These are phyloP conservation scores for Picochlorum sp. DNA, from an alignment of 139 green algal genomes.

Conservation along the genomic window DNA sequence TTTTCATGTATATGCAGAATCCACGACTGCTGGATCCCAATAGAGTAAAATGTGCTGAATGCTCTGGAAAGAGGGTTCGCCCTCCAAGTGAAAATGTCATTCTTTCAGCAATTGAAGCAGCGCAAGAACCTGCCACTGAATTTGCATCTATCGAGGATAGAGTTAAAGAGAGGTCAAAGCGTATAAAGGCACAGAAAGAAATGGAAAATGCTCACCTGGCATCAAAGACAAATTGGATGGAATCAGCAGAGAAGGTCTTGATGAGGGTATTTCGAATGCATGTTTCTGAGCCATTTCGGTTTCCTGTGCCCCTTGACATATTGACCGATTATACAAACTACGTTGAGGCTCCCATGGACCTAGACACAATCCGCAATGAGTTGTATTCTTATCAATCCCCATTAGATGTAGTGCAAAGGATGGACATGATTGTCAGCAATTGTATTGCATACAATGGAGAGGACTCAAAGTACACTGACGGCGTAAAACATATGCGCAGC, in stretches of 20 bases:
- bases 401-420: background rate
- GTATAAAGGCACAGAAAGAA: constrained; percentile 1
- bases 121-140: background rate
- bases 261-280: constrained; percentile 6
- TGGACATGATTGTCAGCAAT: constrained; percentile 2
- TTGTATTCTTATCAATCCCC: background rate
- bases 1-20: too few relatives aligned
- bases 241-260: constrained; percentile 9
- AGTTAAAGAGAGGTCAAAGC: background rate
- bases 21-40: background rate
- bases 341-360: constrained; percentile 3
- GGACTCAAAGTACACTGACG: background rate
- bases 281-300: constrained; percentile 13
- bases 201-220: background rate
- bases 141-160: background rate
- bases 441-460: constrained; percentile 8
- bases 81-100: constrained; percentile 17
- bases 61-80: constrained; percentile 21
- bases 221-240: constrained; percentile 4
- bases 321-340: constrained; percentile 3
- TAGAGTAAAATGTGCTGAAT: background rate
- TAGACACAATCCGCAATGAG: background rate
- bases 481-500: background rate
- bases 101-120: constrained; percentile 9
- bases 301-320: constrained; percentile 8